phyloP scores from a whole-genome alignment of 2,329 filamentous ascomycete species.

The Calonectria multiphialidica region DNA sequence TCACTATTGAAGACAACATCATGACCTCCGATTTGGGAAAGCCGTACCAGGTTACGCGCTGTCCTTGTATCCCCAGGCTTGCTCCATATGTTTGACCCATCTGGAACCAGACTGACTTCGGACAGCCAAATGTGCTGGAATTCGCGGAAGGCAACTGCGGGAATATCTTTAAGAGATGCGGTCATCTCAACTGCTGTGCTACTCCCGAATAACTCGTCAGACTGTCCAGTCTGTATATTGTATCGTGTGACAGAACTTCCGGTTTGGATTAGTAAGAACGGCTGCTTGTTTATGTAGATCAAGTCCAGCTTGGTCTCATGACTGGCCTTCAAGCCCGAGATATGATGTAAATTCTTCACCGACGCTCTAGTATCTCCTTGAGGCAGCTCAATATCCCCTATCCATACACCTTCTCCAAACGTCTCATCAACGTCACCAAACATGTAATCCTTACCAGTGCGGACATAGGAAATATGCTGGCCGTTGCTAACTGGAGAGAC shows the following conservation, averaged over 20 bases:
- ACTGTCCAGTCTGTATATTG: too few relatives aligned
- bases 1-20: background rate
- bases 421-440: conserved; percentile 1
- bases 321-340: too few relatives aligned
- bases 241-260: too few relatives aligned
- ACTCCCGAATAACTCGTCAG: too few relatives aligned
- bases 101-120: too few relatives aligned
- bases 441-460: conserved; percentile 10
- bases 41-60: background rate
- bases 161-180: background rate
- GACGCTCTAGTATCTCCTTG: background rate
- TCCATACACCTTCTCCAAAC: background rate
- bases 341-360: background rate
- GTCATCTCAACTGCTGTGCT: background rate
- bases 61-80: background rate
- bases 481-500: background rate
- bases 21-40: background rate
- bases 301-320: background rate
- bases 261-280: too few relatives aligned
- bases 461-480: background rate
- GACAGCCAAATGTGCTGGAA: conserved; percentile 9
- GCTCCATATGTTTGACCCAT: conserved; percentile 4
- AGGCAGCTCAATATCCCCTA: background rate
- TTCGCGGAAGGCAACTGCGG: background rate
- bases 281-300: too few relatives aligned